Conservation (phyloP, 2,329 filamentous ascomycete genomes). For the Exserohilum turcica region DNA sequence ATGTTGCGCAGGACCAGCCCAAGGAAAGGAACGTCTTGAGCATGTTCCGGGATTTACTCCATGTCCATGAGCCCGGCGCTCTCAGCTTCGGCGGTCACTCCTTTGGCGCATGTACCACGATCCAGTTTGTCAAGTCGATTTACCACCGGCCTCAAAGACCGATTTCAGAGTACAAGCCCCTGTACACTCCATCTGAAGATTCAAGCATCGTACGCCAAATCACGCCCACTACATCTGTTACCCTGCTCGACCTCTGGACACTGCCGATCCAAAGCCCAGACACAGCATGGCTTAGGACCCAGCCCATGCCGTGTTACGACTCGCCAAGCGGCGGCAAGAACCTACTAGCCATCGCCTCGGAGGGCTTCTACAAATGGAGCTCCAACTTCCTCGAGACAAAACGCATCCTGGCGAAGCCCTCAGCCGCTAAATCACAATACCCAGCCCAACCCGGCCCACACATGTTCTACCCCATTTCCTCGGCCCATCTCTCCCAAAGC, state of each 20-base stretch:
- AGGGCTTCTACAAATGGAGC: constrained; percentile 79
- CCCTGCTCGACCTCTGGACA: constrained; percentile 82
- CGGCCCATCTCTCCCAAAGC: constrained; percentile 81
- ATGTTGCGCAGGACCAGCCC: constrained; percentile 51
- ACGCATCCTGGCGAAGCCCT: constrained; percentile 65
- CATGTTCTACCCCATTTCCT: constrained; percentile 74
- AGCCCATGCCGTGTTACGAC: constrained; percentile 72
- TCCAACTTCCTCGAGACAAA: constrained; percentile 73
- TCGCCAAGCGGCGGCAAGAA: constrained; percentile 58
- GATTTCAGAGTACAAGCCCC: constrained; percentile 56
- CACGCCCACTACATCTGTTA: constrained; percentile 66
- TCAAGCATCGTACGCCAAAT: constrained; percentile 69
- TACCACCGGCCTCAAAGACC: constrained; percentile 66
- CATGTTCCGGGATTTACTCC: constrained; percentile 65
- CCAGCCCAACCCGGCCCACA: constrained; percentile 58
- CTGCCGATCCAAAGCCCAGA: constrained; percentile 69
- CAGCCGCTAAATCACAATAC: constrained; percentile 50
- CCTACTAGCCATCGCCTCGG: constrained; percentile 73
- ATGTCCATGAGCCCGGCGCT: constrained; percentile 72
- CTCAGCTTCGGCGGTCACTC: constrained; percentile 81
- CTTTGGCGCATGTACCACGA: constrained; percentile 75
- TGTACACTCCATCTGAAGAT: constrained; percentile 64
- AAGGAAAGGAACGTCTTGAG: constrained; percentile 55
- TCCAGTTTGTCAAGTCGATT: constrained; percentile 79
- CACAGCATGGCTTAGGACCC: constrained; percentile 68